These are phyloP conservation scores for Stagonosporopsis rhizophila DNA, from an alignment of 2,329 filamentous ascomycete genomes.

Conservation along the genomic window DNA sequence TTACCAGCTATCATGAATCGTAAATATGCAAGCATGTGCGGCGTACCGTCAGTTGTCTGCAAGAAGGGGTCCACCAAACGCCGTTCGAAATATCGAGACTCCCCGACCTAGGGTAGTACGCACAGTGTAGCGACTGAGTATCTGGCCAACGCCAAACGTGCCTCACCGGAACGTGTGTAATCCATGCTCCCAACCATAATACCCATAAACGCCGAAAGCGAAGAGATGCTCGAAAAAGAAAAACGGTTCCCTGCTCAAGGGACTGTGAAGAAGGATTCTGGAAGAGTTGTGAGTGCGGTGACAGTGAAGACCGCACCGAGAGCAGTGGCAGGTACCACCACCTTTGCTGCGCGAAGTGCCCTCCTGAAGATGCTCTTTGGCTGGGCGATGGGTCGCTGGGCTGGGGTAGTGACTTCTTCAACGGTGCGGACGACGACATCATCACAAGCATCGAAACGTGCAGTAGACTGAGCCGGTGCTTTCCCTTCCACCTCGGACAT, in stretches of 20 bases:
- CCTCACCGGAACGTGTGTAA: background rate
- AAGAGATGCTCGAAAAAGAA: background rate
- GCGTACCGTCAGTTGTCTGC: slow-evolving; percentile 2
- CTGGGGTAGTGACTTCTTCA: background rate
- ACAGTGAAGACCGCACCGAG: slow-evolving; percentile 29
- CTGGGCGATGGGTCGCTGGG: slow-evolving; percentile 15
- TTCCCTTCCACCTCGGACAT: slow-evolving; percentile 24
- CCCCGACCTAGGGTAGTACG: background rate
- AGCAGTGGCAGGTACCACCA: slow-evolving; percentile 21
- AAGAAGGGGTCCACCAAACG: slow-evolving; percentile 1
- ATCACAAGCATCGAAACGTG: background rate
- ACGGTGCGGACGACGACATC: slow-evolving; percentile 2
- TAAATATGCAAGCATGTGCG: slow-evolving; percentile 14
- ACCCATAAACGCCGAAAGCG: slow-evolving; percentile 2
- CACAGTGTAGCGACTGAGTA: background rate
- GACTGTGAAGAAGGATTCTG: slow-evolving; percentile 31
- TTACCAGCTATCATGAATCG: slow-evolving; percentile 13
- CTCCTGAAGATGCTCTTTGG: slow-evolving; percentile 25
- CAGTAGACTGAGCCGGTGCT: background rate
- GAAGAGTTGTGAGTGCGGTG: slow-evolving; percentile 30
- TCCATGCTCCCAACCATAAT: background rate
- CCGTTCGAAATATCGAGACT: background rate
- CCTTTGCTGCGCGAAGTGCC: slow-evolving; percentile 23
- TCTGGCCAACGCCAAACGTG: background rate
- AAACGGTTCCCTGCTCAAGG: background rate